phyloP scores from a whole-genome alignment of 2,329 filamentous ascomycete species.

The Aspergillus pseudoviridinutans region DNA sequence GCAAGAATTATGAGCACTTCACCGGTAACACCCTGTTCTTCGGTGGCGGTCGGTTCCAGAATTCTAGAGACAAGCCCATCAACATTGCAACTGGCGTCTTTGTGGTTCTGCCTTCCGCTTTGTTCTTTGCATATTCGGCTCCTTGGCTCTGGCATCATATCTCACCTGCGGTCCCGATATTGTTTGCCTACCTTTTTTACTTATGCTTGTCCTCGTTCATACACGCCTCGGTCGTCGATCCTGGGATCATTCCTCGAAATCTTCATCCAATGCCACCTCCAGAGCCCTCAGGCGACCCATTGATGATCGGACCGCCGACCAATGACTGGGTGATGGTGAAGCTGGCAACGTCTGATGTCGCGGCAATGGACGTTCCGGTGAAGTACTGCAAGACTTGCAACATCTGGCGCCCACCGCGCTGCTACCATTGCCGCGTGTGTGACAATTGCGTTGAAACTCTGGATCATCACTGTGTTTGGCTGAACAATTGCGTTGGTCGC shows the following conservation, averaged over 20 bases:
- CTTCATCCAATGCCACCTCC: slow-evolving; percentile 80
- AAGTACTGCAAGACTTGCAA: slow-evolving; percentile 98
- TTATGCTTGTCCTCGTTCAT: slow-evolving; percentile 90
- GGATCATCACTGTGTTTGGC: slow-evolving; percentile 97
- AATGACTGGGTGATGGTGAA: slow-evolving; percentile 94
- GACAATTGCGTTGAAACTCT: slow-evolving; percentile 97
- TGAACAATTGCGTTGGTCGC: slow-evolving; percentile 96
- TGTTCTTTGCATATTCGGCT: slow-evolving; percentile 77
- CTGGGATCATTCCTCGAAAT: slow-evolving; percentile 89
- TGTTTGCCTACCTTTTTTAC: slow-evolving; percentile 88
- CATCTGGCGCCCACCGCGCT: slow-evolving; percentile 92
- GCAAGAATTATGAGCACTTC: slow-evolving; percentile 87
- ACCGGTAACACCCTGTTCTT: slow-evolving; percentile 90
- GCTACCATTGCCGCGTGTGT: slow-evolving; percentile 93
- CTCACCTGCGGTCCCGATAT: slow-evolving; percentile 81
- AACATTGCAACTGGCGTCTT: slow-evolving; percentile 82
- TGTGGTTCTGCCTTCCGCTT: slow-evolving; percentile 69
- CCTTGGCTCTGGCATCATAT: slow-evolving; percentile 80
- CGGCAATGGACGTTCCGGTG: slow-evolving; percentile 95
- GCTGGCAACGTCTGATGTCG: slow-evolving; percentile 66
- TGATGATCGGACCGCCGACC: slow-evolving; percentile 75
- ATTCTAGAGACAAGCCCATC: slow-evolving; percentile 80
- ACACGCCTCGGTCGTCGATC: slow-evolving; percentile 87
- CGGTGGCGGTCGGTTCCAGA: slow-evolving; percentile 79
- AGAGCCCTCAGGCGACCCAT: slow-evolving; percentile 72